Evolutionary conservation across 2,329 filamentous ascomycete species (phyloP), one percentile per base, ranked within the genome.

Genomic region (Eutypella sp.): DNA sequence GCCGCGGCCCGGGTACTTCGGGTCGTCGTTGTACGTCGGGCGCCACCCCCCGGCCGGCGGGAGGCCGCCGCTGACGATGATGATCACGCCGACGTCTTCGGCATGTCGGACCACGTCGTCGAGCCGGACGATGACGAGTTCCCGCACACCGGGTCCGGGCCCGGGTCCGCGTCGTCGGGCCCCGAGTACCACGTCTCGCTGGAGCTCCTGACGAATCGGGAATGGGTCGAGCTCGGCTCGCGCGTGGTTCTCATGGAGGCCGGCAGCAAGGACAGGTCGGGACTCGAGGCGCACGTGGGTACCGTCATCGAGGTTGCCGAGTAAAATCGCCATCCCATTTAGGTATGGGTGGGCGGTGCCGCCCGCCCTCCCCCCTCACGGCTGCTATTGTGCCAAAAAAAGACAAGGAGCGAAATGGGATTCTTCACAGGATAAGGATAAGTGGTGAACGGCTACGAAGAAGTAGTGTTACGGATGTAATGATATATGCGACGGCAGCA

Each of bases 1-100:
- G 86, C 90, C 1, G 82, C 87, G 0, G 91, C 89, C 1, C 84
- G 85, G 48, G 80, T 97, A 1, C 63, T 86, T 22, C 76, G 78
- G 25, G 73, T 85, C 10, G 70, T 61, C 25, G 73, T 85, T 10
- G 70, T 61, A 25, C 56, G 61, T 22, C 57, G 55, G 45, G 53
- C 54, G 25, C 51, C 48, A 6, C 56, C 56, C 9, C 54, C 56
- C 25, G 57, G 58, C 18, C 40, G 57, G 3, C 56, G 60, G 20
- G 54, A 47, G 46, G 57, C 49, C 41, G 60, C 42, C 42, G 66
- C 48, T 40, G 68, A 72, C 22, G 73, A 77, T 10, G 60, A 66
- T 15, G 74, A 77, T 7, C 78, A 80, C 45, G 69, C 84, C 2
- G 78, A 80, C 45, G 69, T 84, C 2, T 87, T 87, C 52, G 70